Evolutionary conservation across 148 eudicot genomes (phyloP).

Genomic region (Chenopodium berlandieri): DNA sequence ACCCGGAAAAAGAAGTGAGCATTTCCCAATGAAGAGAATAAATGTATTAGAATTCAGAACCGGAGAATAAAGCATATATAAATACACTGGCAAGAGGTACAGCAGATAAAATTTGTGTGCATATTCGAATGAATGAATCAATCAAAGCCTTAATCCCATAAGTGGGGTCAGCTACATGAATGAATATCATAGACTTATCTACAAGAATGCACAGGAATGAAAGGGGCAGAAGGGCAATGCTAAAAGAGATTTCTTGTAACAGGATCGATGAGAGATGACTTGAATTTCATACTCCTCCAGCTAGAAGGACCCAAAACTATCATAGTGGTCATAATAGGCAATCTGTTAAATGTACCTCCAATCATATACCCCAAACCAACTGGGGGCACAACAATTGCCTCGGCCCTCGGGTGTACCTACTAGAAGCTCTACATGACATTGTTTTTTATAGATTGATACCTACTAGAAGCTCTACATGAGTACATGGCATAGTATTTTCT

Average conservation of each 20-base stretch:
- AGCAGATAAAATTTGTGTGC: neutral
- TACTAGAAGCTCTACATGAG: neutral
- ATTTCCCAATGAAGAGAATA: neutral
- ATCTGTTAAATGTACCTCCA: too few relatives aligned
- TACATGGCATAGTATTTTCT: neutral
- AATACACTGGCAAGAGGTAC: neutral
- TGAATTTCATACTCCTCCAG: neutral
- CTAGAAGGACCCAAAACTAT: neutral
- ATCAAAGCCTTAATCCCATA: neutral
- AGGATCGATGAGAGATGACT: neutral
- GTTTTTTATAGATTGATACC: neutral
- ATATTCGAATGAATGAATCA: neutral
- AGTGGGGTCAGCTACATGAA: neutral
- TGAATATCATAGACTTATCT: neutral
- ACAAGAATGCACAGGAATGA: neutral
- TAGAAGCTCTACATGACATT: neutral
- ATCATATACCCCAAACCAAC: neutral
- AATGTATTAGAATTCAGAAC: neutral
- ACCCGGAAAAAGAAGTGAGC: neutral
- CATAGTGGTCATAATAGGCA: too few relatives aligned
- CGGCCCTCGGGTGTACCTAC: neutral
- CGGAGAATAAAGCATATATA: neutral
- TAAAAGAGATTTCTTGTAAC: neutral
- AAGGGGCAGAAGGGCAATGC: neutral
- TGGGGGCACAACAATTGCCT: too few relatives aligned